Evolutionary conservation across 768 basidiomycete species (phyloP).

Genomic region (Psilocybe subaeruginosa): DNA sequence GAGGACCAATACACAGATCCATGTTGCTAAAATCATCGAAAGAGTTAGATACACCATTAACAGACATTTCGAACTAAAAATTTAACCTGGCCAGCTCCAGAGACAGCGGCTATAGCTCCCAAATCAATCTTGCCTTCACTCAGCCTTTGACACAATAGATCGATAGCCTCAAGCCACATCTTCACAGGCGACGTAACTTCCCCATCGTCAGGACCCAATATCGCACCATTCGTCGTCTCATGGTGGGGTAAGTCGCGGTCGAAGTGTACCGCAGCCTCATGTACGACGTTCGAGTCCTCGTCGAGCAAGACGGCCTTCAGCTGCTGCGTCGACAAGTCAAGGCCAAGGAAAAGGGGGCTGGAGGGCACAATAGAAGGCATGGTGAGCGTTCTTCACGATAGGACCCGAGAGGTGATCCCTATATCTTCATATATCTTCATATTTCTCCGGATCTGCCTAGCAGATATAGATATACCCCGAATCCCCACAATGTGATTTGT

Average conservation of each 20-base stretch:
- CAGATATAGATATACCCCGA: not conserved
- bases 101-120: conserved; percentile 60
- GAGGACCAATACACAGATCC: conserved; percentile 84
- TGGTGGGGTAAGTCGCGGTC: conserved; percentile 77
- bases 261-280: conserved; percentile 78
- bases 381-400: not conserved
- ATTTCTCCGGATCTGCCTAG: not conserved
- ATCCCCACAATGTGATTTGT: not conserved
- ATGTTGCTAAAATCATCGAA: conserved; percentile 62
- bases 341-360: conserved; percentile 63
- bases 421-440: not conserved
- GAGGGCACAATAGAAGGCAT: conserved; percentile 14
- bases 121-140: conserved; percentile 62
- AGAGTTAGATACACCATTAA: conserved; percentile 1
- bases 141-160: conserved; percentile 70
- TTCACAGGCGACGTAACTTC: conserved; percentile 80
- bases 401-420: not conserved
- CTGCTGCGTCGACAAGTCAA: conserved; percentile 87
- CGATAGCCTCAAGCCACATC: conserved; percentile 88
- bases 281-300: conserved; percentile 57
- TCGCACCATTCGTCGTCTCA: conserved; percentile 66
- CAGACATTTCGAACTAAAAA: not conserved
- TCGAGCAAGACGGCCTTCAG: conserved; percentile 76
- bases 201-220: conserved; percentile 64
- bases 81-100: conserved; percentile 78